phyloP scores from a whole-genome alignment of 495 filamentous ascomycete species.

The Xanthoparmelia taractica region DNA sequence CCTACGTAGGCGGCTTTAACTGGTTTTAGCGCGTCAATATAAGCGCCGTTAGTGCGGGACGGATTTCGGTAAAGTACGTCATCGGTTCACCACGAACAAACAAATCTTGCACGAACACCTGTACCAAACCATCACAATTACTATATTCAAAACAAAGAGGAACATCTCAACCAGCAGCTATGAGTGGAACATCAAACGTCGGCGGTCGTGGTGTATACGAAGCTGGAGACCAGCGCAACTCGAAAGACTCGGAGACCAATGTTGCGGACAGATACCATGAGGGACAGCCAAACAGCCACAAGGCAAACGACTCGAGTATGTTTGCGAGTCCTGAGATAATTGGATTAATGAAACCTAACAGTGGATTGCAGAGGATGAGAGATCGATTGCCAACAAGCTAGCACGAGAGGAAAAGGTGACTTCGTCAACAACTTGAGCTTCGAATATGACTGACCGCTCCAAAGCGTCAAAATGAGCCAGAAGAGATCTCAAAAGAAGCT shows the following conservation, averaged over 20 bases:
- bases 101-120: neutral
- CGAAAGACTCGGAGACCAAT: constrained; percentile 47
- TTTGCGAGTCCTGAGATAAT: neutral
- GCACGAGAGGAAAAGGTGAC: constrained; percentile 50
- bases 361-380: constrained; percentile 56
- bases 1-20: too few relatives aligned
- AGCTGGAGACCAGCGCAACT: constrained; percentile 64
- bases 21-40: neutral
- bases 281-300: constrained; percentile 57
- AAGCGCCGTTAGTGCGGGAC: neutral
- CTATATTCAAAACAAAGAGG: neutral
- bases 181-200: constrained; percentile 44
- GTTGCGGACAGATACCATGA: constrained; percentile 55
- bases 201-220: constrained; percentile 49
- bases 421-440: neutral
- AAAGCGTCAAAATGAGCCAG: constrained; percentile 36
- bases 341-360: neutral
- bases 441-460: constrained; percentile 14
- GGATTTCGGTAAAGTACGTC: neutral
- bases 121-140: neutral
- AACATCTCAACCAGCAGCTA: constrained; percentile 4
- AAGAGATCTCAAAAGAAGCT: constrained; percentile 43
- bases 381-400: constrained; percentile 71
- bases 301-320: constrained; percentile 63
- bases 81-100: neutral